Base-by-base conservation (phyloP, 345 rosid genomes). In the Heritiera littoralis region DNA sequence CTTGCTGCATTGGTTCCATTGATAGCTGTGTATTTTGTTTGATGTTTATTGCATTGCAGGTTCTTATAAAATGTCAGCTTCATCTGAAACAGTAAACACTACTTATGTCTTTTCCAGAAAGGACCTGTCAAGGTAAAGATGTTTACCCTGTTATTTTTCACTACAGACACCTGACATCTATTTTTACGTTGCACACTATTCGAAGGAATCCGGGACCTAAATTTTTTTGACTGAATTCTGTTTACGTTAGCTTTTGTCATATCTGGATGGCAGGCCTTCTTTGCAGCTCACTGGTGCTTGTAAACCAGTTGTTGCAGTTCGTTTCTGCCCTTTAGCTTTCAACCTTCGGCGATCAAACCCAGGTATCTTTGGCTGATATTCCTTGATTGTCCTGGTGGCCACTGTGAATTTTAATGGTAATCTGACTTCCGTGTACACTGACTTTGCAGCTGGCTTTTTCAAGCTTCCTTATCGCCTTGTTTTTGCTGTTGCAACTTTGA, bases 281-380 rank as follows among this genome's bases (percentile, higher is more conserved):
- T 51, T 94, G 80, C 89, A 86, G 86, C 97, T 94, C 46, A 98
- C 98, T n/a, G 83, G 97, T 88, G 94, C 91, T 75, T 86, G 81
- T 87, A 96, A 96, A 86, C 98, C 98, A n/a, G 88, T 96, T 67
- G 89, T 94, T 54, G 98, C 90, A 35, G 95, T 94, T 89, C 92
- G 94, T 11, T 96, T 96, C 83, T 94, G 97, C 79, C 97, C 99
- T 43, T 72, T 89, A 71, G 77, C 88, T 69, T 96, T 88, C 80
- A 86, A 76, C 83, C 92, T 88, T 74, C 83, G 88, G 66, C 91
- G 90, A 72, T 86, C 91, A 75, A 82, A 75, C 75, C 78, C 90
- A 81, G 99, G 99, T 95, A 87, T 48, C 64, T 18, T 64, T 51
- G 55, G 43, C 74, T 68, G 48, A 32, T 75, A 23, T 23, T 46